Evolutionary conservation across 2,329 filamentous ascomycete genomes (phyloP).

Genomic region (Dactylellina leptospora): DNA sequence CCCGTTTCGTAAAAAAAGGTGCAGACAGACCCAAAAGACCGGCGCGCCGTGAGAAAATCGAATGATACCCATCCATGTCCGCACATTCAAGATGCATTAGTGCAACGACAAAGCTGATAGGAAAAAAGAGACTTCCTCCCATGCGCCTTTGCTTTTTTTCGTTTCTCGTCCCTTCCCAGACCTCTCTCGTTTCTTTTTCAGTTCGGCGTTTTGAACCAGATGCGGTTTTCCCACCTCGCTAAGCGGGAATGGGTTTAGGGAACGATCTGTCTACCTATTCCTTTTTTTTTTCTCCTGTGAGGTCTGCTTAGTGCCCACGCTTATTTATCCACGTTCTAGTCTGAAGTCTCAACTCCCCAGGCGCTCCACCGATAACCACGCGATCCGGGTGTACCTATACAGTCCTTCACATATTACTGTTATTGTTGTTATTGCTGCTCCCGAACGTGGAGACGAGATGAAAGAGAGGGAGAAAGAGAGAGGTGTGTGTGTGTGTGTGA

Average conservation of each 20-base stretch:
- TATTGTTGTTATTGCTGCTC: too few relatives aligned
- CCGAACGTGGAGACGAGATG: too few relatives aligned
- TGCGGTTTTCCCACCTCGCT: conserved; percentile 40
- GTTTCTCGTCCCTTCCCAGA: background rate
- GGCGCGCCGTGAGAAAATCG: conserved; percentile 36
- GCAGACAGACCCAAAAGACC: conserved; percentile 26
- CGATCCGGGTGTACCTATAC: too few relatives aligned
- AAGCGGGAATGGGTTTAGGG: conserved; percentile 50
- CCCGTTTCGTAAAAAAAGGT: conserved; percentile 13
- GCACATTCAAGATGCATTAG: conserved; percentile 46
- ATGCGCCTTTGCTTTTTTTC: background rate
- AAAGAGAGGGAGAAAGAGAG: too few relatives aligned
- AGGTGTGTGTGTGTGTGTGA: too few relatives aligned
- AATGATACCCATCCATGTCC: conserved; percentile 49
- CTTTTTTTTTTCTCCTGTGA: background rate
- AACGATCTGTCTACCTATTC: background rate
- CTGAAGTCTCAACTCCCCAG: too few relatives aligned
- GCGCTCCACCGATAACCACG: too few relatives aligned
- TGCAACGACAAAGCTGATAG: conserved; percentile 47
- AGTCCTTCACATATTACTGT: too few relatives aligned
- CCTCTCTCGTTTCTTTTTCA: conserved; percentile 17
- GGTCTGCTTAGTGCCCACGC: conserved; percentile 24
- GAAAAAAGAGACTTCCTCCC: background rate
- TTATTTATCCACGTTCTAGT: conserved; percentile 45
- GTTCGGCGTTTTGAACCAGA: conserved; percentile 52